Conservation (phyloP, 257 asterid genomes). For the Vinca minor region DNA sequence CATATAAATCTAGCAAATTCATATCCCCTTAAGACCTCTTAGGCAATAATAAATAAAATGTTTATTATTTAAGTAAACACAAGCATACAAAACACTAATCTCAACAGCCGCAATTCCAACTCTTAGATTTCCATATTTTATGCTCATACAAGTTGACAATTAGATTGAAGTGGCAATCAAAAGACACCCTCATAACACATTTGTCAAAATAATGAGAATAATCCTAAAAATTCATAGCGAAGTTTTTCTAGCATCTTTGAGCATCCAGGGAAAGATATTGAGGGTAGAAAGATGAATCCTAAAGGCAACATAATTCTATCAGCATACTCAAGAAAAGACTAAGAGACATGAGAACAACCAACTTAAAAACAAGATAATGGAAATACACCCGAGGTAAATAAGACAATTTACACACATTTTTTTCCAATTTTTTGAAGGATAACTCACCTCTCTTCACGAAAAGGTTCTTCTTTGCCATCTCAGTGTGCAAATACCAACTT, state of each 20-base stretch:
- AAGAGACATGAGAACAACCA: not conserved
- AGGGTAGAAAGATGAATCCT: not conserved
- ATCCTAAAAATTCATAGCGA: not conserved
- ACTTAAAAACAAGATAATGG: not conserved
- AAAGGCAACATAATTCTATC: not conserved
- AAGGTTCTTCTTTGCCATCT: constrained; percentile 99
- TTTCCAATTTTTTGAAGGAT: not conserved
- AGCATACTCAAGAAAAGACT: no score
- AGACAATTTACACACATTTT: not conserved
- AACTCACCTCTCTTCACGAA: constrained; percentile 91
- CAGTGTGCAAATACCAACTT: constrained; percentile 85
- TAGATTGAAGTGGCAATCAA: no score
- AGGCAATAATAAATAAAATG: no score
- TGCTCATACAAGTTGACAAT: no score
- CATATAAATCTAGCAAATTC: no score
- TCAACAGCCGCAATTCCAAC: no score
- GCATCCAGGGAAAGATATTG: not conserved
- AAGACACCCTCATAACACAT: not conserved
- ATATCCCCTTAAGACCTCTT: no score
- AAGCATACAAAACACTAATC: no score
- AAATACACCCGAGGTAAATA: not conserved
- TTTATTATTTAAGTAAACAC: no score
- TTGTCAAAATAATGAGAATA: not conserved
- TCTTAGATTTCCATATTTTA: no score
- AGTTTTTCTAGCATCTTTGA: not conserved